Conservation (phyloP, 2,329 filamentous ascomycete genomes). For the Claviceps sp. region DNA sequence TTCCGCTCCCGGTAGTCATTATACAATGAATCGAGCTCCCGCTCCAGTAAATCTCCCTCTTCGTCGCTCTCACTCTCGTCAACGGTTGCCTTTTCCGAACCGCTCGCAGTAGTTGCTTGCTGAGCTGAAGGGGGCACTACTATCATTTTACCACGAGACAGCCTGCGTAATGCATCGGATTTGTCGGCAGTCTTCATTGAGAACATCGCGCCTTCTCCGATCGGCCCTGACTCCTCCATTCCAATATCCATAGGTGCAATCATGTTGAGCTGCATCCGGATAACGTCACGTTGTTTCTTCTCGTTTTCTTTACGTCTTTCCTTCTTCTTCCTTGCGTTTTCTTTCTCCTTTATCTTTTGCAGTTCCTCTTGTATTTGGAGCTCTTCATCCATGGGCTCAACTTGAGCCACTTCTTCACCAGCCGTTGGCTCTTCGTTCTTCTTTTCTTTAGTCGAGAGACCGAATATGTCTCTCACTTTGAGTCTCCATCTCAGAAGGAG, state of each 20-base stretch:
- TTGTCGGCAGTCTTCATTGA: constrained; percentile 71
- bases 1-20: constrained; percentile 70
- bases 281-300: constrained; percentile 81
- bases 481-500: constrained; percentile 79
- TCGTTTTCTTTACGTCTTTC: constrained; percentile 83
- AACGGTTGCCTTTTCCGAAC: constrained; percentile 38
- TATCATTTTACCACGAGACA: constrained; percentile 62
- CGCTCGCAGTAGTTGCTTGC: constrained; percentile 44
- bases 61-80: constrained; percentile 56
- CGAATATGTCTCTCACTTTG: constrained; percentile 80
- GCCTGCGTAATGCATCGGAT: constrained; percentile 50
- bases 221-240: constrained; percentile 69
- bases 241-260: constrained; percentile 90
- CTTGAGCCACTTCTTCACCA: constrained; percentile 52
- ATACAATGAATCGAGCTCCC: constrained; percentile 79
- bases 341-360: constrained; percentile 67
- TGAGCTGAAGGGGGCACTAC: constrained; percentile 42
- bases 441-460: constrained; percentile 56
- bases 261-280: constrained; percentile 98
- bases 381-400: constrained; percentile 91
- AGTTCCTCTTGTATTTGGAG: constrained; percentile 80
- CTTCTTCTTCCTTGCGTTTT: constrained; percentile 63
- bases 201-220: constrained; percentile 76
- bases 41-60: constrained; percentile 70
- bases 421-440: constrained; percentile 37